Evolutionary conservation across 2,329 filamentous ascomycete genomes (phyloP).

Genomic region (Colletotrichum incanum): DNA sequence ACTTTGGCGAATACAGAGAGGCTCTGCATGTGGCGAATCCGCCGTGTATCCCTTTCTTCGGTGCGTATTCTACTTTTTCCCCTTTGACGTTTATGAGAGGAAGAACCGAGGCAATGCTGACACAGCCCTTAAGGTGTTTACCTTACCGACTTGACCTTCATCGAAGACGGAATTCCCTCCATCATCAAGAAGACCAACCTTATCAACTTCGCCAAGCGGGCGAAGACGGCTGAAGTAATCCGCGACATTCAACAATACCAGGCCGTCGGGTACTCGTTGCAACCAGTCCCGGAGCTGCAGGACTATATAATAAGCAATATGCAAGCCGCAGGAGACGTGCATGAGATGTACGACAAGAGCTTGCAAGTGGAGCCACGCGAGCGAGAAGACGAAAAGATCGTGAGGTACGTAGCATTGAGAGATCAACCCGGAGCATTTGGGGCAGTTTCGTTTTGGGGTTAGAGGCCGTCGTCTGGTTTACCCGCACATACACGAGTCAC

Average conservation of each 20-base stretch:
- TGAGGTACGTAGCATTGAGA: conserved; percentile 78
- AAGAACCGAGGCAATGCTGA: conserved; percentile 10
- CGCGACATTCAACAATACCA: conserved; percentile 99
- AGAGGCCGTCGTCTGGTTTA: conserved; percentile 36
- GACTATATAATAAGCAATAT: conserved; percentile 98
- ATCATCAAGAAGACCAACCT: conserved; percentile 96
- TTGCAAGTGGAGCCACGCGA: conserved; percentile 94
- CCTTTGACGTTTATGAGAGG: neutral
- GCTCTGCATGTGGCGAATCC: conserved; percentile 93
- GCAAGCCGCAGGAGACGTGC: conserved; percentile 94
- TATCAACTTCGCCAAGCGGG: conserved; percentile 98
- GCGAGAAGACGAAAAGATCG: conserved; percentile 99
- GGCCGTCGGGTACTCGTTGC: conserved; percentile 94
- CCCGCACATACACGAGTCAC: neutral
- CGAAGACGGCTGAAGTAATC: conserved; percentile 98
- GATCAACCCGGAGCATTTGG: conserved; percentile 47
- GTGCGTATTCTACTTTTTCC: conserved; percentile 63
- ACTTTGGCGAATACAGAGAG: conserved; percentile 97
- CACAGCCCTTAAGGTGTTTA: conserved; percentile 80
- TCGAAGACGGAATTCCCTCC: conserved; percentile 97
- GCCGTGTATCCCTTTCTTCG: conserved; percentile 98
- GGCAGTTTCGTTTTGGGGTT: conserved; percentile 44
- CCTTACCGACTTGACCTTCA: conserved; percentile 96
- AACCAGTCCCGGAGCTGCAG: conserved; percentile 91
- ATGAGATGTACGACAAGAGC: conserved; percentile 99